These are phyloP conservation scores for Cichorium intybus DNA, from an alignment of 140 eudicot genomes.

Conservation along the genomic window DNA sequence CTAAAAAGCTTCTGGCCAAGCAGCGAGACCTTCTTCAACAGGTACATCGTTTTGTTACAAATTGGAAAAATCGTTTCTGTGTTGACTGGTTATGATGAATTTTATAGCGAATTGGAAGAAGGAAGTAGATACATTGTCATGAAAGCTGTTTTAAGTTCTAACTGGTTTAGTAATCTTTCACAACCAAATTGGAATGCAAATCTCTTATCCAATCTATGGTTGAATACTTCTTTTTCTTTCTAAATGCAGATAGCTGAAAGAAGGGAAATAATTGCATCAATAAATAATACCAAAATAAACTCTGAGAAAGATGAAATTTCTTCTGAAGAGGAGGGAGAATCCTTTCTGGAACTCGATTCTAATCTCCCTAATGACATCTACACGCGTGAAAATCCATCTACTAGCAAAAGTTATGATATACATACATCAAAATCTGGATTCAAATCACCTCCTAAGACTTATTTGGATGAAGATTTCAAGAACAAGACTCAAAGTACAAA, in stretches of 20 bases:
- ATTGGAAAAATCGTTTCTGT: background rate
- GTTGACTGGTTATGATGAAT: background rate
- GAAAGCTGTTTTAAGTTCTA: too few relatives aligned
- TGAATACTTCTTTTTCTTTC: background rate
- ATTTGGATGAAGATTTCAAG: constrained; percentile 14
- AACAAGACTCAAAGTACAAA: constrained; percentile 15
- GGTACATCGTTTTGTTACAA: constrained; percentile 31
- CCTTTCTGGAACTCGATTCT: constrained; percentile 31
- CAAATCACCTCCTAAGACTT: constrained; percentile 26
- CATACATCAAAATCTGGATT: constrained; percentile 28
- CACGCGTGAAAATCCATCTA: constrained; percentile 22
- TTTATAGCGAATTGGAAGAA: background rate
- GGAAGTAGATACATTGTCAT: too few relatives aligned
- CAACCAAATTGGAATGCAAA: constrained; percentile 2
- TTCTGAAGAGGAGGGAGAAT: constrained; percentile 31
- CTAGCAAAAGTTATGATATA: constrained; percentile 23
- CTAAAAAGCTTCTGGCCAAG: constrained; percentile 66
- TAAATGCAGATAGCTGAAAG: constrained; percentile 84
- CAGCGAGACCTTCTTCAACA: constrained; percentile 69
- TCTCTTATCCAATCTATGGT: background rate
- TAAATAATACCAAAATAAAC: constrained; percentile 40
- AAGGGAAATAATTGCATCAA: constrained; percentile 65
- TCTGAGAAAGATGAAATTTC: constrained; percentile 33
- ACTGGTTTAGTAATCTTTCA: background rate
- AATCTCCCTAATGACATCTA: constrained; percentile 15